Percentiles rank a stretch among this genome's conserved stretches.
These are phyloP conservation scores for Zoysia pacifica DNA, from an alignment of 176 grass and related monocot species.

Conservation along the genomic window DNA sequence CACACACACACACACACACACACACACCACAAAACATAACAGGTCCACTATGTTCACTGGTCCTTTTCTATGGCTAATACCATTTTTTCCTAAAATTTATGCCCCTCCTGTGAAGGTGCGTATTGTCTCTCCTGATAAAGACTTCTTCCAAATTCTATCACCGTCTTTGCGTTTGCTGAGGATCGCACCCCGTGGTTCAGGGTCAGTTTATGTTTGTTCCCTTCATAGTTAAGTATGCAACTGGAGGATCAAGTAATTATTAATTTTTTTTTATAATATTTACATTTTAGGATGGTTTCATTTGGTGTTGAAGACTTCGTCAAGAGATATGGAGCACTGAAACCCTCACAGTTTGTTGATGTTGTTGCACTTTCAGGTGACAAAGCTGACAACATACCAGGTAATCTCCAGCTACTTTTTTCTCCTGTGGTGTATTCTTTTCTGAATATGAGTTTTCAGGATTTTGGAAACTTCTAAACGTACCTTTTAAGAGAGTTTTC, in stretches of 20 bases:
- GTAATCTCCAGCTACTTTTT: slow-evolving; percentile 44
- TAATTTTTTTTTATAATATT: slow-evolving; percentile 33
- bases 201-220: slow-evolving; percentile 56
- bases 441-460: not conserved
- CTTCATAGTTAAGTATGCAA: not conserved
- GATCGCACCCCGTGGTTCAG: slow-evolving; percentile 71
- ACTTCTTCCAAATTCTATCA: slow-evolving; percentile 98
- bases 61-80: slow-evolving; percentile 25
- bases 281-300: slow-evolving; percentile 79
- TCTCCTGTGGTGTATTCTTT: slow-evolving; percentile 21
- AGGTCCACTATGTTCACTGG: slow-evolving; percentile 10
- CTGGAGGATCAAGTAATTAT: slow-evolving; percentile 34
- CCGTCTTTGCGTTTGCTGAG: slow-evolving; percentile 83
- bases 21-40: not conserved
- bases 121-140: slow-evolving; percentile 97
- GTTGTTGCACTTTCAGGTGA: slow-evolving; percentile 87
- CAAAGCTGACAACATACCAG: slow-evolving; percentile 97
- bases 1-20: not conserved
- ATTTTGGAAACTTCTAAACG: not conserved
- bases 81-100: slow-evolving; percentile 34
- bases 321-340: slow-evolving; percentile 71
- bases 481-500: not conserved
- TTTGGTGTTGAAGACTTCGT: slow-evolving; percentile 96
- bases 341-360: slow-evolving; percentile 95
- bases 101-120: slow-evolving; percentile 61